These are phyloP conservation scores for Boletus rubescentipes DNA, from an alignment of 768 basidiomycete species.

Conservation along the genomic window DNA sequence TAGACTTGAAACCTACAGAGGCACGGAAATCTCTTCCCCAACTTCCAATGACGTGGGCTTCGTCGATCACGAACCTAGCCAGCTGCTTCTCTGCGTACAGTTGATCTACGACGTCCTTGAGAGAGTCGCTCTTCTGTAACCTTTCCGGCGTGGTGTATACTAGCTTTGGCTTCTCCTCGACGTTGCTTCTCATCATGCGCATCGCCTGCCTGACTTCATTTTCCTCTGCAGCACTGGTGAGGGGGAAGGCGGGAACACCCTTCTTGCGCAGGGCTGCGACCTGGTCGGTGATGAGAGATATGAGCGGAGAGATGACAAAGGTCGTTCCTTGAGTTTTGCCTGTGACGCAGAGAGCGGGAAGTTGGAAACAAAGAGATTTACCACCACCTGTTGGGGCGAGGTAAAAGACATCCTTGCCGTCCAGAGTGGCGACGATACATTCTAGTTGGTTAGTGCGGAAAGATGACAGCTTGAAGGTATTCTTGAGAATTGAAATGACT, in stretches of 20 bases:
- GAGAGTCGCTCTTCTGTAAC: conserved; percentile 57
- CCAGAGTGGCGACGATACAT: conserved; percentile 77
- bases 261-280: conserved; percentile 63
- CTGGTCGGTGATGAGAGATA: conserved; percentile 90
- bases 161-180: conserved; percentile 53
- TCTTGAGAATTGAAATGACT: conserved; percentile 32
- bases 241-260: conserved; percentile 65
- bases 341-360: conserved; percentile 78
- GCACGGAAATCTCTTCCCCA: conserved; percentile 95
- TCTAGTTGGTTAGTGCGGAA: conserved; percentile 88
- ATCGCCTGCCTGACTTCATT: conserved; percentile 40
- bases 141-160: conserved; percentile 95
- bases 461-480: conserved; percentile 54
- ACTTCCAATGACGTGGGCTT: conserved; percentile 91
- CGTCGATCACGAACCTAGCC: conserved; percentile 92
- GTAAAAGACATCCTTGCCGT: conserved; percentile 86
- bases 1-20: conserved; percentile 50
- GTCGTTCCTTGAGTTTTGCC: conserved; percentile 81
- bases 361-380: conserved; percentile 85
- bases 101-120: conserved; percentile 53
- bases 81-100: conserved; percentile 59
- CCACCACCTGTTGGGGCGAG: conserved; percentile 97
- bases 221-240: conserved; percentile 55
- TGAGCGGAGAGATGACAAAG: conserved; percentile 85
- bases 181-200: conserved; percentile 41